Conservation (phyloP, 441 rosid species). For the Populus tomentosa region DNA sequence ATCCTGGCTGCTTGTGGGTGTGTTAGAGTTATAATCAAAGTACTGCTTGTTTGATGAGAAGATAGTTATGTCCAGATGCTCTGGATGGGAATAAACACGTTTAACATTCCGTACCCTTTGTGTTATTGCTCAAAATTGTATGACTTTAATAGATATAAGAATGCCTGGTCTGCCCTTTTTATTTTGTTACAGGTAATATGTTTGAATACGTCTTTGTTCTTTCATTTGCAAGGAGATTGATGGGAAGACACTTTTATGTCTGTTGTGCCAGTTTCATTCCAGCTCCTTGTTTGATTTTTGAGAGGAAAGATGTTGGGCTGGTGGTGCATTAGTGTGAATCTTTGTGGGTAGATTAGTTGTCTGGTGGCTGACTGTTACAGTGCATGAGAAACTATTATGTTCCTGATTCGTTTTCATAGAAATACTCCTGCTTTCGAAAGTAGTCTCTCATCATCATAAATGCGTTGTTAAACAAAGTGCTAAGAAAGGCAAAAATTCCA, state of each 20-base stretch:
- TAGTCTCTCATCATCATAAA: neutral
- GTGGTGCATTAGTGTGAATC: neutral
- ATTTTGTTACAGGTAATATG: neutral
- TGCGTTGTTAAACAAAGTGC: neutral
- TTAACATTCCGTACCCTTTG: neutral
- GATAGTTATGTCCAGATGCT: neutral
- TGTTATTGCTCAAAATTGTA: no score
- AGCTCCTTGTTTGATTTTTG: neutral
- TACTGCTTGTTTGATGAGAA: neutral
- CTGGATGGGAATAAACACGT: neutral
- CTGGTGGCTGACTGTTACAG: neutral
- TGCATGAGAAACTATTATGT: neutral
- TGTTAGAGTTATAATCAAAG: neutral
- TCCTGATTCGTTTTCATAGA: neutral
- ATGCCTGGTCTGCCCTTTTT: no score
- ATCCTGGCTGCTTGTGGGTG: neutral
- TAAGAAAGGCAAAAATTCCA: neutral
- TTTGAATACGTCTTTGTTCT: neutral
- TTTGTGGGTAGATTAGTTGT: neutral
- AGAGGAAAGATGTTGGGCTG: neutral
- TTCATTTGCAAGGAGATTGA: conserved; percentile 4
- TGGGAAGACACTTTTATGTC: neutral
- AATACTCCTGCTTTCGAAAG: neutral
- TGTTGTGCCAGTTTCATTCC: neutral
- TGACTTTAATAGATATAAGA: no score